These are phyloP conservation scores for Scheffersomyces titani DNA, from an alignment of 1,139 yeast genomes.

Conservation along the genomic window DNA sequence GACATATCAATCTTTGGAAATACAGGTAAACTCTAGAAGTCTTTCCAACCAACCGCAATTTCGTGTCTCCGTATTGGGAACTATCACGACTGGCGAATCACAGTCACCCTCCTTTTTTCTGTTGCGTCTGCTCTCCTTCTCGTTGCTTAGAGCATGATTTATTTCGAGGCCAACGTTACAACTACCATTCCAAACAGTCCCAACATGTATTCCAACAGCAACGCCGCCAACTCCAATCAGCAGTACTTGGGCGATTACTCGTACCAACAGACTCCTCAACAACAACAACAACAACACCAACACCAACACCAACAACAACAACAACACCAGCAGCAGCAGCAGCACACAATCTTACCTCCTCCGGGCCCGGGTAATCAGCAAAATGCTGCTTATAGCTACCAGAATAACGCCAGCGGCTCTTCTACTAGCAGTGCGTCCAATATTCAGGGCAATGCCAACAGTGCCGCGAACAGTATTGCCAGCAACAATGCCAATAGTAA, in stretches of 20 bases:
- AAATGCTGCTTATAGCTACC: constrained; percentile 1
- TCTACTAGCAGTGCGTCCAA: neutral
- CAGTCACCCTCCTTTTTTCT: neutral
- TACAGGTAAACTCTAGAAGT: neutral
- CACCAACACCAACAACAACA: constrained; percentile 7
- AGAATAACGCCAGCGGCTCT: neutral
- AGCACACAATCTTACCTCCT: neutral
- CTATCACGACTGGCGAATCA: neutral
- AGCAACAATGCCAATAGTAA: constrained; percentile 5
- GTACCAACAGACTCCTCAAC: constrained; percentile 11
- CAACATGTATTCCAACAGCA: constrained; percentile 9
- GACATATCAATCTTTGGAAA: neutral
- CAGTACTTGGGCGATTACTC: constrained; percentile 14
- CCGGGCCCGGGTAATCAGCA: neutral
- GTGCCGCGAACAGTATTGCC: constrained; percentile 5
- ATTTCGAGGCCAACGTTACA: constrained; percentile 21
- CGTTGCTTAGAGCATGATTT: constrained; percentile 11
- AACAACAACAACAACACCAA: constrained; percentile 9
- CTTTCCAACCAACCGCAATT: neutral
- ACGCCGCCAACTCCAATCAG: constrained; percentile 4
- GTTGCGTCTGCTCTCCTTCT: neutral
- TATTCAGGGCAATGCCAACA: constrained; percentile 1
- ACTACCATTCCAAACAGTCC: constrained; percentile 16
- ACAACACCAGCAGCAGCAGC: constrained; percentile 7
- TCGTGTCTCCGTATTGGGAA: neutral